phyloP scores from a whole-genome alignment of 345 rosid genomes.

The Firmiana major region DNA sequence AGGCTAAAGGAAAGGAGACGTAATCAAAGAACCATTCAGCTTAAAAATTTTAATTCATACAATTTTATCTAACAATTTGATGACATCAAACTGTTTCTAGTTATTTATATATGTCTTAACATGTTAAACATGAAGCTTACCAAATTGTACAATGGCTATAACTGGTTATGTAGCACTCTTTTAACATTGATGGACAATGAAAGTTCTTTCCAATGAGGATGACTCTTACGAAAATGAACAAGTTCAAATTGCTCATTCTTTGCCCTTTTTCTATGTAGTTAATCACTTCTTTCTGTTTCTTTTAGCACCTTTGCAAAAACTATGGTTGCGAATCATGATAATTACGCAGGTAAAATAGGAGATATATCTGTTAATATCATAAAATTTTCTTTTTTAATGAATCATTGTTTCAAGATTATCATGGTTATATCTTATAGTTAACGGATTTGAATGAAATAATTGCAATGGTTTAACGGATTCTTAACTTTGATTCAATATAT shows the following conservation, averaged over 20 bases:
- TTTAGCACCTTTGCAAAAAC: constrained; percentile 82
- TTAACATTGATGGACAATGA: background rate
- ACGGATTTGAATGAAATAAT: background rate
- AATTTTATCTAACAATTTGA: too few species aligned
- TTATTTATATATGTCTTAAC: background rate
- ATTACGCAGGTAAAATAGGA: constrained; percentile 65
- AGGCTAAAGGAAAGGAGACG: constrained; percentile 2
- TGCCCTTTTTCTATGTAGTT: constrained; percentile 76
- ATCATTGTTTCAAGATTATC: background rate
- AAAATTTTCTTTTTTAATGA: background rate
- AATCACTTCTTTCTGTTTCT: constrained; percentile 64
- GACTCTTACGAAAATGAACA: constrained; percentile 34
- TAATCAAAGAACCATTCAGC: constrained; percentile 5
- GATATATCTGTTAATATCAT: background rate
- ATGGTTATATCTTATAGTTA: background rate
- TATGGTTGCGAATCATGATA: constrained; percentile 72
- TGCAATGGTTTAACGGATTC: background rate
- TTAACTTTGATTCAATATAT: background rate
- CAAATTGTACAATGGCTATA: background rate
- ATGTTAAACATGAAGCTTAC: background rate
- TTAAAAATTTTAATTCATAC: background rate
- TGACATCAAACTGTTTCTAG: background rate
- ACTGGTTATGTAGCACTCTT: background rate
- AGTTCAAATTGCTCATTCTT: constrained; percentile 40
- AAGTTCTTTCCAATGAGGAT: constrained; percentile 38